Evolutionary conservation across 106 monocot genomes (phyloP).

Genomic region (Platanthera guangdongensis): DNA sequence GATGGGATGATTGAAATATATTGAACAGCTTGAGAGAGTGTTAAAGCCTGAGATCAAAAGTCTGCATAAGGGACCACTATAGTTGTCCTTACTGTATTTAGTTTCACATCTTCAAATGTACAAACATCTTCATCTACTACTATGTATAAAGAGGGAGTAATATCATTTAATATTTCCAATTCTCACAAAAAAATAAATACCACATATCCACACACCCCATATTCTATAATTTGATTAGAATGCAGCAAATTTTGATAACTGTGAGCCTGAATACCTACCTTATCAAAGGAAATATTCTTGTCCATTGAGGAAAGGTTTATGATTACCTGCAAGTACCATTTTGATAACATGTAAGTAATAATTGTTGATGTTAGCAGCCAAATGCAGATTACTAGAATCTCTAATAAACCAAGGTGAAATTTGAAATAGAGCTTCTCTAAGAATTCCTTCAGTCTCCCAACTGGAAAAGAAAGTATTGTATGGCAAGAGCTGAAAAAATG

Average conservation of each 20-base stretch:
- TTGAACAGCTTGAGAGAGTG: too few relatives aligned
- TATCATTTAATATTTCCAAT: too few relatives aligned
- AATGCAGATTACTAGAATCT: not conserved
- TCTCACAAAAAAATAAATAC: not conserved
- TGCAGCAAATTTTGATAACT: not conserved
- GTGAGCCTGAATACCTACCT: constrained; percentile 30
- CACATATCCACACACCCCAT: not conserved
- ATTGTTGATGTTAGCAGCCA: not conserved
- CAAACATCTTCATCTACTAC: too few relatives aligned
- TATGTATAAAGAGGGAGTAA: too few relatives aligned
- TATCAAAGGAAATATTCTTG: constrained; percentile 82
- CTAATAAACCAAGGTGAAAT: not conserved
- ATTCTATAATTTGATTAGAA: not conserved
- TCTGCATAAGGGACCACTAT: too few relatives aligned
- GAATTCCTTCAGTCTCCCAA: not conserved
- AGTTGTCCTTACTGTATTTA: too few relatives aligned
- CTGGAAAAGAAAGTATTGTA: not conserved
- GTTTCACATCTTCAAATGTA: too few relatives aligned
- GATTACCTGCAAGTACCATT: constrained; percentile 52
- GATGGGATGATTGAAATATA: too few relatives aligned
- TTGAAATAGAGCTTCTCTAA: not conserved
- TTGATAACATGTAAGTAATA: not conserved
- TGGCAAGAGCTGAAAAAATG: not conserved
- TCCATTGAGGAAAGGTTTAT: constrained; percentile 68
- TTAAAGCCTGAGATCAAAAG: too few relatives aligned